phyloP scores from a whole-genome alignment of 768 basidiomycete genomes.

The Psilocybe cubensis region DNA sequence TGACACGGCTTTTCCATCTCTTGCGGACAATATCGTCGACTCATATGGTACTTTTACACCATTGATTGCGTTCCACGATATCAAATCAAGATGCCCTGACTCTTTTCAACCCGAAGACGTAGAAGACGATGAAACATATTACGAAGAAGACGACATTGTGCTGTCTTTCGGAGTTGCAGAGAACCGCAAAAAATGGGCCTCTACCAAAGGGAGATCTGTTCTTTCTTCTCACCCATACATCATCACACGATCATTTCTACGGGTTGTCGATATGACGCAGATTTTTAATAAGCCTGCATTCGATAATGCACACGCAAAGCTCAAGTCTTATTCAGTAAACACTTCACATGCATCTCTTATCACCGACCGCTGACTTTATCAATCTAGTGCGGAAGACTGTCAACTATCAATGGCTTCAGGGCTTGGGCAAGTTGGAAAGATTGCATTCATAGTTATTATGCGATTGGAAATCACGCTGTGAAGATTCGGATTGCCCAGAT shows the following conservation, averaged over 20 bases:
- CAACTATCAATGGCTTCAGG: background rate
- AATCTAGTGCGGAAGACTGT: slow-evolving; percentile 1
- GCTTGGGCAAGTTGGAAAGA: slow-evolving; percentile 19
- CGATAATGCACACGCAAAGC: slow-evolving; percentile 25
- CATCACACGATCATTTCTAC: slow-evolving; percentile 40
- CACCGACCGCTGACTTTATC: background rate
- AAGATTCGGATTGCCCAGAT: slow-evolving; percentile 27
- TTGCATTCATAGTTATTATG: slow-evolving; percentile 27
- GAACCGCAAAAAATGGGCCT: slow-evolving; percentile 3
- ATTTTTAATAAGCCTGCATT: slow-evolving; percentile 33
- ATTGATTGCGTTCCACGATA: slow-evolving; percentile 33
- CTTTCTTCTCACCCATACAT: slow-evolving; percentile 37
- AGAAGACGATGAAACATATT: slow-evolving; percentile 6
- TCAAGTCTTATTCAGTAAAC: slow-evolving; percentile 26
- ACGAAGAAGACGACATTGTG: background rate
- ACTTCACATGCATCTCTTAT: background rate
- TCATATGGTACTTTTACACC: slow-evolving; percentile 37
- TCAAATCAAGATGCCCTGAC: slow-evolving; percentile 22
- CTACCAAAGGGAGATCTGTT: slow-evolving; percentile 18
- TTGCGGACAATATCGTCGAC: slow-evolving; percentile 33
- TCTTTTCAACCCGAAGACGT: background rate
- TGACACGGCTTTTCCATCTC: slow-evolving; percentile 1
- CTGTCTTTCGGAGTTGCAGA: background rate
- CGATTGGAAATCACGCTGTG: slow-evolving; percentile 34
- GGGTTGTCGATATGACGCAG: slow-evolving; percentile 34